Evolutionary conservation across 257 asterid species (phyloP).

Genomic region (Solanum sejunctum): DNA sequence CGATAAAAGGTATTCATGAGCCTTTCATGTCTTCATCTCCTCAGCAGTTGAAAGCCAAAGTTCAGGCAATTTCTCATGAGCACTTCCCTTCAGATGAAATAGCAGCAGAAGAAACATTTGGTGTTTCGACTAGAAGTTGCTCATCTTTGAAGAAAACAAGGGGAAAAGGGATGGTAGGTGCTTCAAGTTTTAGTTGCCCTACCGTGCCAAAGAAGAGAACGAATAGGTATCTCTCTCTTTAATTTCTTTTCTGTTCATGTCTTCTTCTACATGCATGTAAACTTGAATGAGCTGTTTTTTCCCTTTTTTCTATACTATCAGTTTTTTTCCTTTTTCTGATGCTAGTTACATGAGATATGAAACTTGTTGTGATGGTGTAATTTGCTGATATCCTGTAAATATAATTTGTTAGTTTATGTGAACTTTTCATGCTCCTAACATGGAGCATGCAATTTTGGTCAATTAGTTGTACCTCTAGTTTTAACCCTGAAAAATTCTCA

Average conservation of each 20-base stretch:
- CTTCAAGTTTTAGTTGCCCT: conserved; percentile 48
- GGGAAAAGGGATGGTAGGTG: conserved; percentile 19
- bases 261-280: neutral
- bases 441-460: neutral
- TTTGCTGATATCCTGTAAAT: neutral
- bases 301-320: neutral
- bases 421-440: neutral
- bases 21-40: neutral
- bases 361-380: neutral
- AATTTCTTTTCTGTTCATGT: neutral
- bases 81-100: neutral
- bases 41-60: neutral
- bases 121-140: neutral
- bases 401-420: neutral
- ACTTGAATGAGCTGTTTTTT: neutral
- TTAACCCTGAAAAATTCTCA: neutral
- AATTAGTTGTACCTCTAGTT: neutral
- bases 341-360: neutral
- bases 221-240: conserved; percentile 11
- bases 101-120: neutral
- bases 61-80: neutral
- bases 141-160: conserved; percentile 11
- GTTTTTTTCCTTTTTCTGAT: neutral
- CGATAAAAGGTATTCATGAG: neutral
- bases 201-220: conserved; percentile 22